Evolutionary conservation across 1,139 yeast genomes (phyloP), one percentile per base, ranked within the genome.

Genomic region (Blastobotrys ciferrii): DNA sequence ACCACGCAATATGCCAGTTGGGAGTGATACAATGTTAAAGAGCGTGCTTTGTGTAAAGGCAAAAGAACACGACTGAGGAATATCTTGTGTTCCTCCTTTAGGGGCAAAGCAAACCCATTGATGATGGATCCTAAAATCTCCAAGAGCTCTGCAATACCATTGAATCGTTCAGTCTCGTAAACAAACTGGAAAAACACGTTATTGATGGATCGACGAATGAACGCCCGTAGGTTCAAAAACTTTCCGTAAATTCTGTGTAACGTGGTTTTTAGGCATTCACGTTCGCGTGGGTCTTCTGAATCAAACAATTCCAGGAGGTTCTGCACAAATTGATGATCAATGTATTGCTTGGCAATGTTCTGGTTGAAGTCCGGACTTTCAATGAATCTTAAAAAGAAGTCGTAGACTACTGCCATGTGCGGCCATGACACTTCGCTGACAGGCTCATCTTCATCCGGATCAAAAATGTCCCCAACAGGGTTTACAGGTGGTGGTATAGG

Each of bases 391-490:
- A 94, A 73, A 65, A 92, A 92, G 63, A 92, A 88, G 66, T 92
- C 98, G 70, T 94, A 92, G 39, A 91, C 95, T 39, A 91, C 80
- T 69, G 88, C 95, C 97, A 94, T 92, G 67, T 92, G 99, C 3
- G 98, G 96, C 99, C 99, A 92, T 4, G 98, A 92, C 53, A 92
- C 81, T 65, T 94, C 98, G 62, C 82, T 82, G 38, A 92, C 95
- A 1, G 98, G 98, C 69, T 92, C 99, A 70, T 92, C 98, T 70
- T 92, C 99, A 71, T 92, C 98, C 0, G 99, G 98, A 62, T 94
- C 98, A 67, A 80, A 94, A 25, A 92, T 78, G 54, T 94, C 98
- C 33, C 98, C 98, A 37, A 91, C 79, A 2, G 98, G 98, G 66
- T 94, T 92, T 39, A 91, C 96, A 1, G 98, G 98, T 0, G 99